Percentiles rank a stretch among this genome's conserved stretches.
phyloP scores from a whole-genome alignment of 1,284 basidiomycete species.

The Baeospora myosura region DNA sequence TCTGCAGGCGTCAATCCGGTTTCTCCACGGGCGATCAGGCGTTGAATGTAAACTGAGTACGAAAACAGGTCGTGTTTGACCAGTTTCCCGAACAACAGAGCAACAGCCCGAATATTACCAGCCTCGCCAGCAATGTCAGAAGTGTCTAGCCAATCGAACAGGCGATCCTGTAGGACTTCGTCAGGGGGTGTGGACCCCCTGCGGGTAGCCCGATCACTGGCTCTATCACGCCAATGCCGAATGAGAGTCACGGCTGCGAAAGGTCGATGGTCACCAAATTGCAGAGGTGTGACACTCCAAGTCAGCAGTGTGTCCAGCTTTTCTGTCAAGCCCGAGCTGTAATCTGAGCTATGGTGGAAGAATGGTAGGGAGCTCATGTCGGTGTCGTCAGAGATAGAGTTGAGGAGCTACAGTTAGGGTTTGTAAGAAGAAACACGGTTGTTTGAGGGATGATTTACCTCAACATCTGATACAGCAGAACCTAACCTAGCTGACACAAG shows the following conservation, averaged over 20 bases:
- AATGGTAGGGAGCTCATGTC: slow-evolving; percentile 58
- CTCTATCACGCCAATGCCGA: slow-evolving; percentile 59
- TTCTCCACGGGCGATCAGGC: slow-evolving; percentile 78
- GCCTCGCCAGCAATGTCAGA: slow-evolving; percentile 54
- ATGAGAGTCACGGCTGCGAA: slow-evolving; percentile 77
- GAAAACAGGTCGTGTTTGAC: slow-evolving; percentile 73
- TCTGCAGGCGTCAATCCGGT: slow-evolving; percentile 47
- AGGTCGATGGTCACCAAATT: slow-evolving; percentile 80
- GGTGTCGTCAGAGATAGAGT: slow-evolving; percentile 69
- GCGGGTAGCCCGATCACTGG: slow-evolving; percentile 51
- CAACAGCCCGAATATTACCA: slow-evolving; percentile 54
- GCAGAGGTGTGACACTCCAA: slow-evolving; percentile 80
- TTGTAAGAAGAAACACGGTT: slow-evolving; percentile 5
- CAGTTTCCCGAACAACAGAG: slow-evolving; percentile 75
- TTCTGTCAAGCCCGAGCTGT: slow-evolving; percentile 43
- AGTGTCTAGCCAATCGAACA: slow-evolving; percentile 83
- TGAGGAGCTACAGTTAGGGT: slow-evolving; percentile 51
- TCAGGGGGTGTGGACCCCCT: slow-evolving; percentile 49
- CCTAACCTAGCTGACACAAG: slow-evolving; percentile 50
- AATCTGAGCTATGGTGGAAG: slow-evolving; percentile 45
- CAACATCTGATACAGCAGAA: slow-evolving; percentile 68
- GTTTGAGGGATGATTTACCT: slow-evolving; percentile 46
- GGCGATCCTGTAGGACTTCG: slow-evolving; percentile 57
- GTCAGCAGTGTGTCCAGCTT: slow-evolving; percentile 80
- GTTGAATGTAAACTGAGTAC: slow-evolving; percentile 79